Percentiles rank a stretch among this genome's conserved stretches.
These are phyloP conservation scores for Globisporangium ultimum DNA, from an alignment of 352 stramenopile genomes.

Conservation along the genomic window DNA sequence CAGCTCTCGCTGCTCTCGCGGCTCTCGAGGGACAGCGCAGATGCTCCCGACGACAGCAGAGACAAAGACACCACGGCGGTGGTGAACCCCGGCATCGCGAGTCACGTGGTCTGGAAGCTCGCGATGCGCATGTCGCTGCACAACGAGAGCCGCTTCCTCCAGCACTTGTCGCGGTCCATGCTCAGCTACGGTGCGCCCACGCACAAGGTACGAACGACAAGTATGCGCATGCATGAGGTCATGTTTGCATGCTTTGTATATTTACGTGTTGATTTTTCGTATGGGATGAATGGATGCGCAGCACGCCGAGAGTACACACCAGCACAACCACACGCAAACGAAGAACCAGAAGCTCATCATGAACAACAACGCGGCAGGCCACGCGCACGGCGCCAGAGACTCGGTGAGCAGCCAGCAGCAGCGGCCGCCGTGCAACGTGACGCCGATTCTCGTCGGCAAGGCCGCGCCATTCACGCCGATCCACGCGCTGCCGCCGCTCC, in stretches of 20 bases:
- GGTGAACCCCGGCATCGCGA: constrained; percentile 24
- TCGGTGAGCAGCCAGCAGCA: not conserved
- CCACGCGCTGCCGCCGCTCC: constrained; percentile 46
- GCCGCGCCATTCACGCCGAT: constrained; percentile 15
- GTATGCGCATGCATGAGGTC: not conserved
- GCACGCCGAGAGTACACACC: constrained; percentile 11
- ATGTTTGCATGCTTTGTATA: constrained; percentile 5
- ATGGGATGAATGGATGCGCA: constrained; percentile 6
- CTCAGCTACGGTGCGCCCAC: constrained; percentile 28
- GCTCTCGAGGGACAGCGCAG: not conserved
- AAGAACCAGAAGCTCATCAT: constrained; percentile 29
- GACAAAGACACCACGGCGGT: constrained; percentile 10
- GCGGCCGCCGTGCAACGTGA: constrained; percentile 3
- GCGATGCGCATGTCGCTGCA: constrained; percentile 63
- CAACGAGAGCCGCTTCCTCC: constrained; percentile 58
- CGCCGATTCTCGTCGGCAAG: constrained; percentile 13
- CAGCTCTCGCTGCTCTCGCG: constrained; percentile 11
- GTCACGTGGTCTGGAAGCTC: constrained; percentile 62
- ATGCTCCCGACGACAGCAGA: not conserved
- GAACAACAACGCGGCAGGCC: constrained; percentile 9
- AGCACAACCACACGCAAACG: constrained; percentile 26
- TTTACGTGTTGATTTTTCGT: constrained; percentile 6
- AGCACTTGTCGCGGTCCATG: constrained; percentile 71
- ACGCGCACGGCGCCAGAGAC: not conserved
- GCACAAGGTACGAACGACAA: constrained; percentile 47